These are phyloP conservation scores for Monilinia laxa DNA, from an alignment of 2,329 filamentous ascomycete genomes.

Conservation along the genomic window DNA sequence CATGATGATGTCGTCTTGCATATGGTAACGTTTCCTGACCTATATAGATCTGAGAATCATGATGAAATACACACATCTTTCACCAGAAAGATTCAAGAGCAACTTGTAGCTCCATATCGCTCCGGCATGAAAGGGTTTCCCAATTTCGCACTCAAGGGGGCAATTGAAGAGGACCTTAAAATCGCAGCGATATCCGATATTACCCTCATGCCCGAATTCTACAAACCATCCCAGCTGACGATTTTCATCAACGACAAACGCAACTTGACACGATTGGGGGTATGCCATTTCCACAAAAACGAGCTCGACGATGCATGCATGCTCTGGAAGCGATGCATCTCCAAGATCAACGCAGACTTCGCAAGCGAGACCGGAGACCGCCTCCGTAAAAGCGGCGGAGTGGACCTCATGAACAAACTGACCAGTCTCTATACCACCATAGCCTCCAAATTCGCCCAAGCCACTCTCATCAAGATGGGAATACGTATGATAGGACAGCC, in stretches of 20 bases:
- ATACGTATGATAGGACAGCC: not conserved
- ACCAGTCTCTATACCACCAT: too few relatives aligned
- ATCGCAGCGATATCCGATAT: not conserved
- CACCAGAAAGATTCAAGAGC: not conserved
- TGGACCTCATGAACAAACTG: not conserved
- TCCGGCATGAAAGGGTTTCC: not conserved
- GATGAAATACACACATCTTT: not conserved
- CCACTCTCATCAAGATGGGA: not conserved
- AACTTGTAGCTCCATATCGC: not conserved
- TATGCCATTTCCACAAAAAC: too few relatives aligned
- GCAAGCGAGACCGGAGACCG: not conserved
- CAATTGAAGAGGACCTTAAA: not conserved
- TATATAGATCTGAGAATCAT: too few relatives aligned
- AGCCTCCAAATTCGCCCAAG: not conserved
- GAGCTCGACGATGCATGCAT: too few relatives aligned
- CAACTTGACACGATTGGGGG: not conserved
- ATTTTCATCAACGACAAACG: too few relatives aligned
- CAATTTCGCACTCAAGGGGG: not conserved
- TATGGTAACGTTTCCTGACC: not conserved
- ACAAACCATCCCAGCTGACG: too few relatives aligned
- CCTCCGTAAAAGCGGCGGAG: not conserved
- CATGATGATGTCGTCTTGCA: not conserved
- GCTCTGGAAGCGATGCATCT: too few relatives aligned
- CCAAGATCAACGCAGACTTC: too few relatives aligned
- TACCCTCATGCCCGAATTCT: not conserved